A percentile compares a stretch with the other conserved stretches of the same genome.
These are phyloP conservation scores for Xylariaceae sp. DNA, from an alignment of 2,329 filamentous ascomycete species.

Conservation along the genomic window DNA sequence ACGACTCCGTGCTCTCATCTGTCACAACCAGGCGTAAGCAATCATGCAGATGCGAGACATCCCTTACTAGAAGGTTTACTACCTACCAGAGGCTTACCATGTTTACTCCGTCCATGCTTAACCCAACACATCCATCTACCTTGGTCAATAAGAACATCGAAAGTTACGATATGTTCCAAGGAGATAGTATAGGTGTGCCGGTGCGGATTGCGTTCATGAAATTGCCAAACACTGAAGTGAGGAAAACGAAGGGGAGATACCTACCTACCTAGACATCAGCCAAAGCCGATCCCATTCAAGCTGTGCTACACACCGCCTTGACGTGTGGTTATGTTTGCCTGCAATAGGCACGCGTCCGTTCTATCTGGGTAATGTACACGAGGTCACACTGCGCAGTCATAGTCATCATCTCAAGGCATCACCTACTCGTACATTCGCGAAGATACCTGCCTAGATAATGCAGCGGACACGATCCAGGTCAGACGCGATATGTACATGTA, in stretches of 20 bases:
- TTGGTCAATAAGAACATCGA: too few relatives aligned
- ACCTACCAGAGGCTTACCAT: too few relatives aligned
- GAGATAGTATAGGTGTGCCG: not conserved
- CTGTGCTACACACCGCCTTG: slow-evolving; percentile 19
- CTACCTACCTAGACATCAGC: not conserved
- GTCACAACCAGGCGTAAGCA: not conserved
- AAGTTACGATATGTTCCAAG: not conserved
- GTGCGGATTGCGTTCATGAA: not conserved
- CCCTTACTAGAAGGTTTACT: not conserved
- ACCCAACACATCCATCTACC: too few relatives aligned
- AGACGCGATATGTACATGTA: too few relatives aligned
- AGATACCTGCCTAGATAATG: not conserved
- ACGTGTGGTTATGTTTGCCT: slow-evolving; percentile 2
- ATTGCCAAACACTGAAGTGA: not conserved
- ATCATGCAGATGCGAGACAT: not conserved
- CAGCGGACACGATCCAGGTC: not conserved
- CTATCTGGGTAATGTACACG: not conserved
- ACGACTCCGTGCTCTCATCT: not conserved
- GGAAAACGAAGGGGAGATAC: not conserved
- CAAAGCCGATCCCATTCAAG: slow-evolving; percentile 1
- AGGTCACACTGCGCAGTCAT: not conserved
- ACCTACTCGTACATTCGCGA: not conserved
- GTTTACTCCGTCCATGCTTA: too few relatives aligned
- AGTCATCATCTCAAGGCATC: slow-evolving; percentile 14
- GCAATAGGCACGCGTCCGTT: not conserved